A percentile compares a stretch with the other conserved stretches of the same genome.
phyloP scores from a whole-genome alignment of 768 basidiomycete species.

The Mrakia blollopis region DNA sequence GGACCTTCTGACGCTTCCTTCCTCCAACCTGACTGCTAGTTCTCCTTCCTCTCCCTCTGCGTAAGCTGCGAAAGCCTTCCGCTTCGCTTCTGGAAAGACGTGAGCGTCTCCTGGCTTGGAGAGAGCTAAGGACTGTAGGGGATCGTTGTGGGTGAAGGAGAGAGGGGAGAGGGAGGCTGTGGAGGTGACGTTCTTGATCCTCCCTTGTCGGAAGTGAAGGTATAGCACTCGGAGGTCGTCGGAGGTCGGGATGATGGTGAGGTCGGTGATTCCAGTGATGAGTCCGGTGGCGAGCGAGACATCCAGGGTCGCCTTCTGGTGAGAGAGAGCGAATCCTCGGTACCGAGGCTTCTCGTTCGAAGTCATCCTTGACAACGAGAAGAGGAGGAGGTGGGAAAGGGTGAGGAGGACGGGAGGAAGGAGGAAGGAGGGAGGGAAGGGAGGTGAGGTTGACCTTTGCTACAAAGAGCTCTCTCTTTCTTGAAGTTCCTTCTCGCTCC shows the following conservation, averaged over 20 bases:
- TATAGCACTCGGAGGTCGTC: slow-evolving; percentile 75
- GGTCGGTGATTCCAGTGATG: slow-evolving; percentile 88
- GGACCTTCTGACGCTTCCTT: slow-evolving; percentile 40
- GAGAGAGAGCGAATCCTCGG: slow-evolving; percentile 42
- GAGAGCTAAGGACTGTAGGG: slow-evolving; percentile 61
- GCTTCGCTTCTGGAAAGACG: slow-evolving; percentile 85
- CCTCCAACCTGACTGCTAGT: slow-evolving; percentile 72
- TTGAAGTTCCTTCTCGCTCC: not conserved
- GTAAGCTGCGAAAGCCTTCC: slow-evolving; percentile 81
- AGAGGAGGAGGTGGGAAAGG: not conserved
- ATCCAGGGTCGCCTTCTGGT: slow-evolving; percentile 92
- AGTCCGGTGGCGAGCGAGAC: slow-evolving; percentile 80
- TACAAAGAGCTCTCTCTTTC: not conserved
- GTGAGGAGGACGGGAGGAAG: not conserved
- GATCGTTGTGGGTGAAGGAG: slow-evolving; percentile 73
- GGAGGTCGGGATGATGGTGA: slow-evolving; percentile 76
- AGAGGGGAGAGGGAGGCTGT: slow-evolving; percentile 52
- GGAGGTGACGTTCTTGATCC: slow-evolving; percentile 52
- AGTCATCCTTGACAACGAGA: not conserved
- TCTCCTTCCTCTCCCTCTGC: slow-evolving; percentile 93
- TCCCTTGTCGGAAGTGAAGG: slow-evolving; percentile 82
- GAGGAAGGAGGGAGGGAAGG: not conserved
- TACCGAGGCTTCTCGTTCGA: slow-evolving; percentile 24
- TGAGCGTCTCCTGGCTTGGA: slow-evolving; percentile 63
- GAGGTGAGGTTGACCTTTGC: not conserved